Conservation (phyloP, 805 yeast species). For the Vanderwaltozyma yarrowii region DNA sequence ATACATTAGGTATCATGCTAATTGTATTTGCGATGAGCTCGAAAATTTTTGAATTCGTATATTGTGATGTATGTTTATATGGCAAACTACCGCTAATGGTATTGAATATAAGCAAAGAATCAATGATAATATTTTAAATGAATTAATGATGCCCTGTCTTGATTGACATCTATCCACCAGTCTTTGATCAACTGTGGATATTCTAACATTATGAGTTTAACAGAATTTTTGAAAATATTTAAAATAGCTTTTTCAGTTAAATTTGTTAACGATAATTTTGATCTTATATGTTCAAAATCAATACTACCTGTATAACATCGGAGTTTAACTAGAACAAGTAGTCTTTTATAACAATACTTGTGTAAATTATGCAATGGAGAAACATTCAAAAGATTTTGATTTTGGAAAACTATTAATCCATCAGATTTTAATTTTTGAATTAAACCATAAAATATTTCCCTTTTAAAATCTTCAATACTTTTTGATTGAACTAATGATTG, state of each 20-base stretch:
- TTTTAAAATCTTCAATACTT: neutral
- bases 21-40: constrained; percentile 1
- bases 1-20: too few relatives aligned
- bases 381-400: neutral
- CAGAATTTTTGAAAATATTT: constrained; percentile 8
- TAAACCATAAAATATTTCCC: neutral
- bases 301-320: constrained; percentile 9
- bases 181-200: constrained; percentile 3
- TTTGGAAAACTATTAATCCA: neutral
- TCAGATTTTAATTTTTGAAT: neutral
- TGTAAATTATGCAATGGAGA: constrained; percentile 6
- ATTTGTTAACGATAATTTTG: constrained; percentile 3
- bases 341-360: constrained; percentile 6
- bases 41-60: too few relatives aligned
- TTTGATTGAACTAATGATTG: neutral
- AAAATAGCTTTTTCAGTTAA: constrained; percentile 7
- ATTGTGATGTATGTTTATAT: neutral
- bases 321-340: constrained; percentile 8
- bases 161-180: constrained; percentile 18
- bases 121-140: constrained; percentile 10
- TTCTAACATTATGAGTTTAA: constrained; percentile 2
- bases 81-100: too few relatives aligned
- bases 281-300: constrained; percentile 4
- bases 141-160: constrained; percentile 6
- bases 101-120: too few relatives aligned